These are phyloP conservation scores for Pythium scleroteichum DNA, from an alignment of 352 stramenopile species.

Conservation along the genomic window DNA sequence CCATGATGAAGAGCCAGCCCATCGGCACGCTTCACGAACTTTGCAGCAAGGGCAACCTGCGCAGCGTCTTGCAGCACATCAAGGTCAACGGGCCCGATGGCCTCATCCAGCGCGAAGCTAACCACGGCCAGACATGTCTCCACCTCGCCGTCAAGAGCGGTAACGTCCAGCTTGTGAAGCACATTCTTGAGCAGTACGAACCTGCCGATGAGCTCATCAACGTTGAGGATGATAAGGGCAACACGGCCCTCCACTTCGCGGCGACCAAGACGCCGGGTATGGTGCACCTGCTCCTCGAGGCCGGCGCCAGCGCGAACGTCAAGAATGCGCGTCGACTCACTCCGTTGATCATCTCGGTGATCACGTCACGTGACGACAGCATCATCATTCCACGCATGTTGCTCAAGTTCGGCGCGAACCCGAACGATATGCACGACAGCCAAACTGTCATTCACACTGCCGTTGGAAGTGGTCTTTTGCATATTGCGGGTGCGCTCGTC, in stretches of 20 bases:
- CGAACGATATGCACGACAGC: constrained; percentile 88
- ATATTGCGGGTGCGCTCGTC: constrained; percentile 82
- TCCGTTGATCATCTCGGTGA: constrained; percentile 85
- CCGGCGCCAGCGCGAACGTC: constrained; percentile 75
- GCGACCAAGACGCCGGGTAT: constrained; percentile 84
- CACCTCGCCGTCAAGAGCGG: constrained; percentile 84
- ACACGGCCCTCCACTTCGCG: constrained; percentile 85
- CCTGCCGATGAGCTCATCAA: constrained; percentile 80
- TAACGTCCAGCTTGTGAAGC: constrained; percentile 79
- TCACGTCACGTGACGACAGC: constrained; percentile 82
- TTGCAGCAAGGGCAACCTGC: constrained; percentile 79
- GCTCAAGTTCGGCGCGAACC: constrained; percentile 86
- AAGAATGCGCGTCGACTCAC: constrained; percentile 88
- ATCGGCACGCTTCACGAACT: constrained; percentile 82
- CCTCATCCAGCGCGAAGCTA: constrained; percentile 72
- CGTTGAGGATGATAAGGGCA: constrained; percentile 86
- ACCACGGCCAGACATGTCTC: constrained; percentile 82
- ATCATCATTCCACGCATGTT: constrained; percentile 87
- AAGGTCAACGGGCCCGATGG: constrained; percentile 68
- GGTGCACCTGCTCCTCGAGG: constrained; percentile 81
- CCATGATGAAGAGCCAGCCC: constrained; percentile 76
- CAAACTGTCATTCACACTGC: constrained; percentile 88
- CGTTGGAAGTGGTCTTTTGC: constrained; percentile 52
- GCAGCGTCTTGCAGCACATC: constrained; percentile 72
- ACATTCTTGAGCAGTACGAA: constrained; percentile 83